phyloP scores from a whole-genome alignment of 2,329 filamentous ascomycete genomes.

The Sphaerulina populicola region DNA sequence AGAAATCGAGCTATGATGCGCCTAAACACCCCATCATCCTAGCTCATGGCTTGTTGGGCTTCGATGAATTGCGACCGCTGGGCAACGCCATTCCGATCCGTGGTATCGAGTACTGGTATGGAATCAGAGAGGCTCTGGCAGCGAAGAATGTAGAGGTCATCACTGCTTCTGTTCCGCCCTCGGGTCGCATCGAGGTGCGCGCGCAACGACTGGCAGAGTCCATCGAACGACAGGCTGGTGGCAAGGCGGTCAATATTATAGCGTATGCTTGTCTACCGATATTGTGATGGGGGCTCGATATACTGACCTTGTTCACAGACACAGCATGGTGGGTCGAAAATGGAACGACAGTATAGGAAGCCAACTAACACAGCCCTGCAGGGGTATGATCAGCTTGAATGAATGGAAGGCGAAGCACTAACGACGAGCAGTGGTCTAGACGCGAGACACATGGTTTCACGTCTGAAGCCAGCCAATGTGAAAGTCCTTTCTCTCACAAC shows the following conservation, averaged over 20 bases:
- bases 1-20: conserved; percentile 49
- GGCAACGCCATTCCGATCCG: conserved; percentile 43
- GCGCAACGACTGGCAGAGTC: conserved; percentile 47
- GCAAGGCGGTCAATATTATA: conserved; percentile 56
- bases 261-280: conserved; percentile 40
- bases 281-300: not conserved
- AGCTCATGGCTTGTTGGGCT: conserved; percentile 58
- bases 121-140: conserved; percentile 51
- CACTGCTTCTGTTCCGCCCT: conserved; percentile 51
- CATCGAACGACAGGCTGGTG: conserved; percentile 47
- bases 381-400: conserved; percentile 15
- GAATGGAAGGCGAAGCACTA: not conserved
- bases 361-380: conserved; percentile 12
- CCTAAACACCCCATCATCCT: conserved; percentile 54
- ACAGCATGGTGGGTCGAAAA: conserved; percentile 18
- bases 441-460: conserved; percentile 56
- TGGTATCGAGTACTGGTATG: conserved; percentile 56
- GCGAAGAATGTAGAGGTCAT: conserved; percentile 54
- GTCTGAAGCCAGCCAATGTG: conserved; percentile 53
- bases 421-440: conserved; percentile 49
- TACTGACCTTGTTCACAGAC: conserved; percentile 15
- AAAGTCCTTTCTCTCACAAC: conserved; percentile 65
- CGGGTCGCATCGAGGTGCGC: conserved; percentile 51
- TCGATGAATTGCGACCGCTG: conserved; percentile 50
- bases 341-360: not conserved